phyloP scores from a whole-genome alignment of 2,329 filamentous ascomycete species.

The Curvularia spicifera region DNA sequence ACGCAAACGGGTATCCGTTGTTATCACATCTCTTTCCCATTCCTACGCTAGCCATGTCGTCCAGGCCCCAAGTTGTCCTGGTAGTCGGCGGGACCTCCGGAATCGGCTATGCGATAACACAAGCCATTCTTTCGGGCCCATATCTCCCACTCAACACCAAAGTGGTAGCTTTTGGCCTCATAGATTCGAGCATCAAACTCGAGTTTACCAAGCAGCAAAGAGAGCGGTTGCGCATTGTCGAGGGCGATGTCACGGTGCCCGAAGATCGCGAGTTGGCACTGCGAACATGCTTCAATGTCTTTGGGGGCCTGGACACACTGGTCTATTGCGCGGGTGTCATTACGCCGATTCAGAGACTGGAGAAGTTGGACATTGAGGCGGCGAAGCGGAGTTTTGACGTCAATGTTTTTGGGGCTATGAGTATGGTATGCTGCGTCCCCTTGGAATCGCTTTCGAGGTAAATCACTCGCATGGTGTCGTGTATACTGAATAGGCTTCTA shows the following conservation, averaged over 20 bases:
- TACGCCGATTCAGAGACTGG: conserved; percentile 30
- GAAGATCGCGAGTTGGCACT: conserved; percentile 20
- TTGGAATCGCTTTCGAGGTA: background rate
- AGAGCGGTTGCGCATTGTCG: conserved; percentile 15
- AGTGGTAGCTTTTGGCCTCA: conserved; percentile 18
- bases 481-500: background rate
- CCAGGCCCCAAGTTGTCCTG: conserved; percentile 28
- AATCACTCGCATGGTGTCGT: background rate
- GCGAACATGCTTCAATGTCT: conserved; percentile 19
- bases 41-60: conserved; percentile 1
- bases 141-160: conserved; percentile 14
- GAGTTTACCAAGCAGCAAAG: conserved; percentile 17
- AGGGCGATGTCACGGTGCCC: conserved; percentile 17
- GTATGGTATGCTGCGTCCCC: conserved; percentile 24
- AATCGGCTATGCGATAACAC: conserved; percentile 30
- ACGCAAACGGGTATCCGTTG: background rate
- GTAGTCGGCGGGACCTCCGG: conserved; percentile 35
- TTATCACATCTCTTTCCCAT: background rate
- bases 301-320: conserved; percentile 32
- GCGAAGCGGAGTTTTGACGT: conserved; percentile 30
- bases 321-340: conserved; percentile 35
- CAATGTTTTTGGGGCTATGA: conserved; percentile 37
- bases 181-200: conserved; percentile 15
- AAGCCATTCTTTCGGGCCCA: conserved; percentile 18
- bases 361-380: conserved; percentile 26